Conservation (phyloP, 139 green algal species). For the Gonium pectorale region DNA sequence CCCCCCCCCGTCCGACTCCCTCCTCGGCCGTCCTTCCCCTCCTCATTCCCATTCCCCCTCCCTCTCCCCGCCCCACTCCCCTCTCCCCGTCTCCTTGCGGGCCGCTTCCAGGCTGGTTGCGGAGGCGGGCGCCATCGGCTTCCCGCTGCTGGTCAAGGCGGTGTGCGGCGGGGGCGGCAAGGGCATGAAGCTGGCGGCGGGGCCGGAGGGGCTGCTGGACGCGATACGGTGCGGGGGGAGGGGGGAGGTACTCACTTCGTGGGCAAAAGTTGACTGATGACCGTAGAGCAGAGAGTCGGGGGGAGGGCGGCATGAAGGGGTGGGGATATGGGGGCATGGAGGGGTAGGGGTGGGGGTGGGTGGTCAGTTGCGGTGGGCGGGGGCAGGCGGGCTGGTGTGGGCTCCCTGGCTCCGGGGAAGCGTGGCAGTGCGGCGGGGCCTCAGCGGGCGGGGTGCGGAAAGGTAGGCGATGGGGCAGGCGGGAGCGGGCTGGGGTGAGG, state of each 20-base stretch:
- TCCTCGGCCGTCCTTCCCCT: background rate
- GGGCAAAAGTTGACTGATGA: background rate
- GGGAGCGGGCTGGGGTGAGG: too few species aligned
- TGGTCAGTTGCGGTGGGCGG: too few species aligned
- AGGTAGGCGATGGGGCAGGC: too few species aligned
- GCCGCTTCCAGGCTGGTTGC: conserved; percentile 52
- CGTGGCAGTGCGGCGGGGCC: too few species aligned
- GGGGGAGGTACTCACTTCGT: too few species aligned
- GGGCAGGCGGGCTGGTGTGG: too few species aligned
- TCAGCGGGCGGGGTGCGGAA: too few species aligned
- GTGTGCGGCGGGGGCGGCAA: conserved; percentile 90
- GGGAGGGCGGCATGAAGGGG: background rate
- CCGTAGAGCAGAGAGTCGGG: background rate
- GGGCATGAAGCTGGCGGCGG: conserved; percentile 88
- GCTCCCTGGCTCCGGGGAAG: too few species aligned
- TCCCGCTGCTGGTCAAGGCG: conserved; percentile 90
- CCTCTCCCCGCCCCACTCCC: background rate
- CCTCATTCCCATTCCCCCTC: background rate
- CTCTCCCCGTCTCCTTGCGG: background rate
- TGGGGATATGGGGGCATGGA: background rate
- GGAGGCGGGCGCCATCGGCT: conserved; percentile 76
- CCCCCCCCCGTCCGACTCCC: background rate
- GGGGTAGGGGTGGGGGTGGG: too few species aligned
- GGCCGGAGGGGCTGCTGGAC: background rate
- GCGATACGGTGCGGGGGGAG: conserved; percentile 22